A percentile compares a stretch with the other conserved stretches of the same genome.
These are phyloP conservation scores for Termitomyces sp. DNA, from an alignment of 768 basidiomycete genomes.

Conservation along the genomic window DNA sequence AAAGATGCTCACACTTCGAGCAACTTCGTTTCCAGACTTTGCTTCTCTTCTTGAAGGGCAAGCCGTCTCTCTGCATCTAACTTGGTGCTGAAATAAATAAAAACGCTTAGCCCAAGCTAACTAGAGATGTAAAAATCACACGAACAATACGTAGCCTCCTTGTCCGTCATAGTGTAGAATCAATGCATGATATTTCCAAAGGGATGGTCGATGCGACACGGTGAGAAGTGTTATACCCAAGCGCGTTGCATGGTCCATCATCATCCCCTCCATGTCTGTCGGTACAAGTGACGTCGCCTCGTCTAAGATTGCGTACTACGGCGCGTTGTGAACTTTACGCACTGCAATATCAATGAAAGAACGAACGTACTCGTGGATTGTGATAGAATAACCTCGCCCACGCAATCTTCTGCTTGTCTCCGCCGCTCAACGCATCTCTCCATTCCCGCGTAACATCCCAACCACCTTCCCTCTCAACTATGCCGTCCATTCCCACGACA, in stretches of 20 bases:
- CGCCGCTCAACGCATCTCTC: constrained; percentile 90
- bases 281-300: constrained; percentile 96
- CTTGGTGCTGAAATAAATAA: constrained; percentile 54
- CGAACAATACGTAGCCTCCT: constrained; percentile 93
- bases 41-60: constrained; percentile 92
- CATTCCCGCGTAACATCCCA: constrained; percentile 90
- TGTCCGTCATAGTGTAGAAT: constrained; percentile 92
- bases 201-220: constrained; percentile 89
- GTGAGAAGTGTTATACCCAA: constrained; percentile 91
- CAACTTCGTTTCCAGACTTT: constrained; percentile 77
- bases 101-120: constrained; percentile 1
- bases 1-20: constrained; percentile 68
- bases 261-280: constrained; percentile 83
- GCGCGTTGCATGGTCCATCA: constrained; percentile 90
- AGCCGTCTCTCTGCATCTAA: constrained; percentile 87
- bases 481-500: constrained; percentile 76
- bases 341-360: not conserved
- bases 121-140: constrained; percentile 12
- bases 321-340: not conserved
- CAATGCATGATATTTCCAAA: constrained; percentile 90
- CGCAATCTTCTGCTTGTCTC: constrained; percentile 95
- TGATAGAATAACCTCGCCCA: constrained; percentile 98
- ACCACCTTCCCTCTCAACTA: constrained; percentile 94
- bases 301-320: constrained; percentile 91
- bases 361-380: constrained; percentile 67